Evolutionary conservation across 768 basidiomycete genomes (phyloP).

Genomic region (Leucocoprinus sp.): DNA sequence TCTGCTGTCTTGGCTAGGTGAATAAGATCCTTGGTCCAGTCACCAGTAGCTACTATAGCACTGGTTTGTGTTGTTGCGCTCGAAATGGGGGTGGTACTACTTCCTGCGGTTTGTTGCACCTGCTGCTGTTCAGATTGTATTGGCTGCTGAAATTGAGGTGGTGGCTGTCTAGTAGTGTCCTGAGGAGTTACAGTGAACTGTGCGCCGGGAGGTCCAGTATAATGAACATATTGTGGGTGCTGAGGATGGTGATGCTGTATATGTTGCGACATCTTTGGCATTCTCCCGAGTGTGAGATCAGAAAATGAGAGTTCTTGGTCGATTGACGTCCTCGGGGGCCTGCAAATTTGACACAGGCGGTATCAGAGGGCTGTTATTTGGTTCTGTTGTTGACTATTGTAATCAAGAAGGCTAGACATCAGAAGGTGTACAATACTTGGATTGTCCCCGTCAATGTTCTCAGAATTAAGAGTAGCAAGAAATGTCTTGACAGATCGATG

Average conservation of each 20-base stretch:
- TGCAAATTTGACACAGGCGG: background rate
- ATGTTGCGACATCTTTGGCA: conserved; percentile 37
- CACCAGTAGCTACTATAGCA: conserved; percentile 71
- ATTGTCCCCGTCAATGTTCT: too few relatives aligned
- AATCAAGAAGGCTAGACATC: conserved; percentile 6
- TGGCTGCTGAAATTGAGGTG: conserved; percentile 14
- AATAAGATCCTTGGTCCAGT: conserved; percentile 83
- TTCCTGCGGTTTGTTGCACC: conserved; percentile 16
- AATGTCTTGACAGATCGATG: too few relatives aligned
- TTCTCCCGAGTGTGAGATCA: conserved; percentile 10
- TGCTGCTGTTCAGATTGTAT: too few relatives aligned
- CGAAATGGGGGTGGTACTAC: conserved; percentile 17
- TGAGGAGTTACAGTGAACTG: conserved; percentile 17
- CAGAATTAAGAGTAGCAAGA: too few relatives aligned
- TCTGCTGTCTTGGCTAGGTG: conserved; percentile 84
- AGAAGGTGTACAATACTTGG: too few relatives aligned
- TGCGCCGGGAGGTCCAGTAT: conserved; percentile 24
- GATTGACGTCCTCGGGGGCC: conserved; percentile 35
- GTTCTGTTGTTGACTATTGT: too few relatives aligned
- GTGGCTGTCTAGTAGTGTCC: conserved; percentile 22
- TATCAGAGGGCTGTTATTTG: conserved; percentile 16
- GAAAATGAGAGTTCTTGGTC: conserved; percentile 19
- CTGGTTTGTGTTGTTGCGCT: conserved; percentile 3
- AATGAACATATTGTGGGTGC: conserved; percentile 31
- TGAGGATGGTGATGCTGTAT: conserved; percentile 28